Percentiles rank a stretch among this genome's conserved stretches.
Conservation (phyloP, 2,329 filamentous ascomycete genomes). For the Aspergillus floridensis region DNA sequence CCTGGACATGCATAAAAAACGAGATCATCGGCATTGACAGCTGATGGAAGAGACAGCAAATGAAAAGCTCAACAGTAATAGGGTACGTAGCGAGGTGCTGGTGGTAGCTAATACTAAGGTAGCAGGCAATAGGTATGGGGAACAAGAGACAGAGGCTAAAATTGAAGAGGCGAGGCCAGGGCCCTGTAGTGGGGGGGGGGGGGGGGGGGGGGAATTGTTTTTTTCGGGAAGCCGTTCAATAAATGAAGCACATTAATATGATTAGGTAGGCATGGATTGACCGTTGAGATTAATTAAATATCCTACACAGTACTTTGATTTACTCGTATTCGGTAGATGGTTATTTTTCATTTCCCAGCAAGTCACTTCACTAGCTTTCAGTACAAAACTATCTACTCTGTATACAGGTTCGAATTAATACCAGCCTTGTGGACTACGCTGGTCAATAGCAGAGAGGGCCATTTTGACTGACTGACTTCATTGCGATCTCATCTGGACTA, state of each 20-base stretch:
- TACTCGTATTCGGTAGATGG: slow-evolving; percentile 11
- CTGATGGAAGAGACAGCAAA: slow-evolving; percentile 23
- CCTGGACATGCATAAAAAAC: slow-evolving; percentile 22
- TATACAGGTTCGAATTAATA: not conserved
- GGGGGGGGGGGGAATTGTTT: not conserved
- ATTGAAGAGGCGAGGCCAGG: slow-evolving; percentile 18
- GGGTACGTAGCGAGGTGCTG: not conserved
- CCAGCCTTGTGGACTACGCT: not conserved
- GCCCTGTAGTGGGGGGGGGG: slow-evolving; percentile 8
- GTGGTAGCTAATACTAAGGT: not conserved
- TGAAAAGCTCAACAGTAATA: slow-evolving; percentile 20
- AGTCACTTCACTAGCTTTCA: not conserved
- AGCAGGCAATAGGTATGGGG: slow-evolving; percentile 4
- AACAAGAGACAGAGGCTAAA: slow-evolving; percentile 12
- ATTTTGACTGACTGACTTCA: not conserved
- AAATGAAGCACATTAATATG: slow-evolving; percentile 13
- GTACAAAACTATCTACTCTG: not conserved
- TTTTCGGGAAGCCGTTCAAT: slow-evolving; percentile 18
- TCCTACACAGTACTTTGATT: slow-evolving; percentile 10
- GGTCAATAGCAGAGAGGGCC: not conserved
- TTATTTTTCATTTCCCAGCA: slow-evolving; percentile 4
- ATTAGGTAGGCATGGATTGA: slow-evolving; percentile 2
- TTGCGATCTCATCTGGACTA: not conserved
- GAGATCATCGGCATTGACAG: slow-evolving; percentile 28
- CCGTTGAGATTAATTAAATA: slow-evolving; percentile 9